Evolutionary conservation across 495 filamentous ascomycete genomes (phyloP).

Genomic region (Penicillium turbatum): DNA sequence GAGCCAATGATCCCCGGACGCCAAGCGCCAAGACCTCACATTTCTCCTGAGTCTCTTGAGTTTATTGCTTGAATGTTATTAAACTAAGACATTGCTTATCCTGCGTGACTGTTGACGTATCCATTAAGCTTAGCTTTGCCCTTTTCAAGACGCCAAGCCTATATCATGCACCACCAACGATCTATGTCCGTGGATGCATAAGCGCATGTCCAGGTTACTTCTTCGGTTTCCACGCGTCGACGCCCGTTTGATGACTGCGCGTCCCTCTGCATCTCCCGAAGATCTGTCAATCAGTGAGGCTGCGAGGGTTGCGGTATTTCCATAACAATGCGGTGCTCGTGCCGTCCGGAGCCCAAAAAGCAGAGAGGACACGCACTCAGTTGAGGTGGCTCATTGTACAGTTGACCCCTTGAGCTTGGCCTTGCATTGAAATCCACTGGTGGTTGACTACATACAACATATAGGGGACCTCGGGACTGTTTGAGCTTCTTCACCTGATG

Average conservation of each 20-base stretch:
- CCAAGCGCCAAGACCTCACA: slow-evolving; percentile 18
- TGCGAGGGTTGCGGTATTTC: background rate
- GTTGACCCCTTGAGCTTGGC: background rate
- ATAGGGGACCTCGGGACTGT: too few relatives aligned
- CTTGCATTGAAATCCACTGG: background rate
- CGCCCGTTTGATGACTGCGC: background rate
- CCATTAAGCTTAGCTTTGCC: slow-evolving; percentile 1
- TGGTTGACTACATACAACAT: too few relatives aligned
- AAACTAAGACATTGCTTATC: slow-evolving; percentile 16
- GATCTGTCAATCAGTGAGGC: background rate
- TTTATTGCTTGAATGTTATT: slow-evolving; percentile 3
- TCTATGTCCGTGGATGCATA: background rate
- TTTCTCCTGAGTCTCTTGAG: slow-evolving; percentile 6
- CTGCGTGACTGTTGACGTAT: background rate
- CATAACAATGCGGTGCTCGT: background rate
- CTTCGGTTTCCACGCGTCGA: background rate
- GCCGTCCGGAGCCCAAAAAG: background rate
- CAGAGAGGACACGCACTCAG: background rate
- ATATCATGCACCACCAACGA: background rate
- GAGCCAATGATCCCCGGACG: slow-evolving; percentile 14
- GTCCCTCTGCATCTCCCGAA: background rate
- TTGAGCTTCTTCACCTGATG: too few relatives aligned
- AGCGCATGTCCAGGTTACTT: background rate
- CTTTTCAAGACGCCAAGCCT: background rate
- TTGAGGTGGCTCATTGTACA: background rate